These are phyloP conservation scores for Cyclostephanos tholiformis DNA, from an alignment of 108 stramenopile species.

Conservation along the genomic window DNA sequence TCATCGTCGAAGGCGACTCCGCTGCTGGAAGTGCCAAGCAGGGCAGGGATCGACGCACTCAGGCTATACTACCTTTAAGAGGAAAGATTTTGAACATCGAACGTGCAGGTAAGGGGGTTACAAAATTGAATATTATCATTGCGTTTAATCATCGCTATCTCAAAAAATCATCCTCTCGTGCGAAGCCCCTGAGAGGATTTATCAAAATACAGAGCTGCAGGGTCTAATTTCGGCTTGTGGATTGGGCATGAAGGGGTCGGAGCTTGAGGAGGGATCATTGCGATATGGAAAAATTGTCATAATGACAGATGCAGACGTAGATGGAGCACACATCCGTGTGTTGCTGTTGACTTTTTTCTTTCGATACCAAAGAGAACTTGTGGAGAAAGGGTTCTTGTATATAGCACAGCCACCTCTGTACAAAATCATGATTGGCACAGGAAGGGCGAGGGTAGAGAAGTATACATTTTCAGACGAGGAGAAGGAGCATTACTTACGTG, in stretches of 20 bases:
- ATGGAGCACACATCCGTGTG: slow-evolving; percentile 96
- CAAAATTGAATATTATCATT: neutral
- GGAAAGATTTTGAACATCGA: slow-evolving; percentile 98
- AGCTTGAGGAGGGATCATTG: slow-evolving; percentile 74
- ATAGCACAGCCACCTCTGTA: slow-evolving; percentile 95
- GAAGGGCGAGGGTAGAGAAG: slow-evolving; percentile 52
- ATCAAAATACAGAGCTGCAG: slow-evolving; percentile 92
- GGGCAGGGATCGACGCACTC: slow-evolving; percentile 90
- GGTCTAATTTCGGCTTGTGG: slow-evolving; percentile 92
- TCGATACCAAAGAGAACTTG: slow-evolving; percentile 90
- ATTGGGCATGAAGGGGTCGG: slow-evolving; percentile 86
- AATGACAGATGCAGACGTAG: slow-evolving; percentile 98
- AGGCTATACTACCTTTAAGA: slow-evolving; percentile 93
- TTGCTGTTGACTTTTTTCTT: slow-evolving; percentile 93
- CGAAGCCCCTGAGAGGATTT: slow-evolving; percentile 82
- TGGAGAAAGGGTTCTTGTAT: slow-evolving; percentile 90
- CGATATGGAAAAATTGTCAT: slow-evolving; percentile 89
- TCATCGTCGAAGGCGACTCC: slow-evolving; percentile 95
- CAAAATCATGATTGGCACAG: slow-evolving; percentile 82
- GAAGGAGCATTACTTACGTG: slow-evolving; percentile 54
- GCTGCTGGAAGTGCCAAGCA: slow-evolving; percentile 97
- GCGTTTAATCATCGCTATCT: neutral
- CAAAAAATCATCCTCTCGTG: neutral
- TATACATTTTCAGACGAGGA: slow-evolving; percentile 77
- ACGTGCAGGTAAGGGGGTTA: slow-evolving; percentile 49